Conservation (phyloP, 768 basidiomycete species). For the Chlorophyllum brunneum region DNA sequence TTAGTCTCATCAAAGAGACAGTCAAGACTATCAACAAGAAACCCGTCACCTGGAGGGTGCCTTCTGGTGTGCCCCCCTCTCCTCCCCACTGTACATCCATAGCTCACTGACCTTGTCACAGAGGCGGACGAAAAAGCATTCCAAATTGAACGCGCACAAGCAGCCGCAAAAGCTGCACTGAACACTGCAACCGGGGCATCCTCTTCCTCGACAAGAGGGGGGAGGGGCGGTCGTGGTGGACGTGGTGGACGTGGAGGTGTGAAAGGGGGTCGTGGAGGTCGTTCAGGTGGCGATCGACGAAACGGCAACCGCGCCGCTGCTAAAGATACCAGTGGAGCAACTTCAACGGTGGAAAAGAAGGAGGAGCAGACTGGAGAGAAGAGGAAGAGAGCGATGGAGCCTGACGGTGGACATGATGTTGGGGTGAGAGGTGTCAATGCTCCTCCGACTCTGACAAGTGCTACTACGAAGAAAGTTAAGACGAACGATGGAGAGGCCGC, state of each 20-base stretch:
- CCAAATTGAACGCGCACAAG: constrained; percentile 70
- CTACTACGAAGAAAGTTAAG: constrained; percentile 40
- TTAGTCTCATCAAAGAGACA: constrained; percentile 62
- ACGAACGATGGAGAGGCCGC: constrained; percentile 28
- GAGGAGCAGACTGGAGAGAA: constrained; percentile 58
- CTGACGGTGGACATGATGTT: constrained; percentile 69
- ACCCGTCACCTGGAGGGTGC: constrained; percentile 59
- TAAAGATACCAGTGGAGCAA: constrained; percentile 21
- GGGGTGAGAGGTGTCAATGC: constrained; percentile 62
- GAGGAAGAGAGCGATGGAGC: constrained; percentile 72
- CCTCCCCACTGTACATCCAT: neutral
- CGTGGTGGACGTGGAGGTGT: constrained; percentile 46
- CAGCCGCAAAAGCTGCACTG: constrained; percentile 50
- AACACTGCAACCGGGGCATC: constrained; percentile 17
- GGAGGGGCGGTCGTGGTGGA: constrained; percentile 27
- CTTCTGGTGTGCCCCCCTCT: constrained; percentile 42
- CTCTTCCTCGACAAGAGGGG: constrained; percentile 18
- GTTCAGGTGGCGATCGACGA: constrained; percentile 33
- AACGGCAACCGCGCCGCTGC: constrained; percentile 32
- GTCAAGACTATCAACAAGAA: constrained; percentile 63
- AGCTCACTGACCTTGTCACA: constrained; percentile 21
- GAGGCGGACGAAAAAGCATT: constrained; percentile 73
- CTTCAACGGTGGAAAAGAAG: constrained; percentile 21
- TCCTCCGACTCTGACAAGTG: constrained; percentile 39
- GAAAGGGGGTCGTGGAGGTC: constrained; percentile 35